phyloP scores from a whole-genome alignment of 108 stramenopile genomes.

The Stephanodiscus triporus region DNA sequence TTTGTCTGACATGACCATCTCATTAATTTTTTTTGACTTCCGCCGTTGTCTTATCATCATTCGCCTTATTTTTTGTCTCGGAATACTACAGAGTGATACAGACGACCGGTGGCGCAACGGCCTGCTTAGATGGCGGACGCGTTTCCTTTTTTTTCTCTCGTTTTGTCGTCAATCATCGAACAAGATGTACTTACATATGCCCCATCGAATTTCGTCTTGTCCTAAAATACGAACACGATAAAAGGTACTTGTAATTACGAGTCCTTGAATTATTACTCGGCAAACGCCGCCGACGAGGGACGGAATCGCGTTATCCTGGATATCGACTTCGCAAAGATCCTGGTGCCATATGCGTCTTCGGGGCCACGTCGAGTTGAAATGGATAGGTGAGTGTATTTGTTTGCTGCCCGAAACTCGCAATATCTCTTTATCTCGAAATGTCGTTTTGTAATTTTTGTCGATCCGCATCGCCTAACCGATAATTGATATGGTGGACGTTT shows the following conservation, averaged over 20 bases:
- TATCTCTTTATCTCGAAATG: background rate
- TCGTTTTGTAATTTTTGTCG: background rate
- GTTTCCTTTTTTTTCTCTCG: background rate
- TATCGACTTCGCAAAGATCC: conserved; percentile 45
- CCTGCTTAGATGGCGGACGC: too few species aligned
- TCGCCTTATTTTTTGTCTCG: too few species aligned
- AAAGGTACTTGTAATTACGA: conserved; percentile 30
- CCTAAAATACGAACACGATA: too few species aligned
- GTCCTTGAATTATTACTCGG: conserved; percentile 41
- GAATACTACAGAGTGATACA: conserved; percentile 51
- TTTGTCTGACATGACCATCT: too few species aligned
- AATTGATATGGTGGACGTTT: background rate
- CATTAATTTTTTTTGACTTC: background rate
- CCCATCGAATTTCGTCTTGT: background rate
- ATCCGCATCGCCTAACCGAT: background rate
- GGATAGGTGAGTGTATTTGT: conserved; percentile 34
- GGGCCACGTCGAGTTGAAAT: conserved; percentile 40
- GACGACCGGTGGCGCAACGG: conserved; percentile 25
- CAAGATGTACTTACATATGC: too few species aligned
- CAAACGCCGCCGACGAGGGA: conserved; percentile 38
- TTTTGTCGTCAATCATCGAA: background rate
- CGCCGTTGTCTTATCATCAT: too few species aligned
- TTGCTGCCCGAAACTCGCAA: too few species aligned
- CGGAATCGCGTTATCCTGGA: conserved; percentile 21
- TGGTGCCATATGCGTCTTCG: conserved; percentile 17